Evolutionary conservation across 768 basidiomycete genomes (phyloP).

Genomic region (Agaricus sinodeliciosus): DNA sequence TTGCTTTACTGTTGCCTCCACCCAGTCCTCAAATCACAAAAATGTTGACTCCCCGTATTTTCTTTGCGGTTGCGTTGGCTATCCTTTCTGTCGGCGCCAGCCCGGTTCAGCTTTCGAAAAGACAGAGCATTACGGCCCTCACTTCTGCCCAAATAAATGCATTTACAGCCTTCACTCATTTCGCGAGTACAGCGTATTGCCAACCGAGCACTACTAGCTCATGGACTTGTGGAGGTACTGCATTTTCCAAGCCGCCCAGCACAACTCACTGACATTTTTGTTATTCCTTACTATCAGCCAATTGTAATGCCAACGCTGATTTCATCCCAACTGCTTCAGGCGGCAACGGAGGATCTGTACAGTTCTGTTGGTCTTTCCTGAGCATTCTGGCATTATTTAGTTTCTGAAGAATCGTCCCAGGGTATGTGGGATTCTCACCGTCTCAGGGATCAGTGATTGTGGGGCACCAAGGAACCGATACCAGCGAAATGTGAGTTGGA

Average conservation of each 20-base stretch:
- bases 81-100: slow-evolving; percentile 14
- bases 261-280: background rate
- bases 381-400: slow-evolving; percentile 12
- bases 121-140: slow-evolving; percentile 26
- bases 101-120: slow-evolving; percentile 21
- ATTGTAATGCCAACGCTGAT: slow-evolving; percentile 32
- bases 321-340: slow-evolving; percentile 40
- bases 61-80: slow-evolving; percentile 9
- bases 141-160: slow-evolving; percentile 29
- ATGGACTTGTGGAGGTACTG: slow-evolving; percentile 43
- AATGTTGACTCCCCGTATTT: no score
- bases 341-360: slow-evolving; percentile 28
- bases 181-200: slow-evolving; percentile 46
- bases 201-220: slow-evolving; percentile 30
- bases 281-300: slow-evolving; percentile 18
- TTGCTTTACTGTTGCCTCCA: no score
- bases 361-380: slow-evolving; percentile 24
- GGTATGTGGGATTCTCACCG: background rate
- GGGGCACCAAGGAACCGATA: slow-evolving; percentile 19
- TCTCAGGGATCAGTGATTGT: slow-evolving; percentile 19
- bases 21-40: no score
- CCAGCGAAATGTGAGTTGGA: slow-evolving; percentile 10
- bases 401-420: background rate
- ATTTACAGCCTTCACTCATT: slow-evolving; percentile 40
- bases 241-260: background rate